A percentile compares a stretch with the other conserved stretches of the same genome.
phyloP scores from a whole-genome alignment of 108 stramenopile species.

The Pseudonitzschia multiseries region DNA sequence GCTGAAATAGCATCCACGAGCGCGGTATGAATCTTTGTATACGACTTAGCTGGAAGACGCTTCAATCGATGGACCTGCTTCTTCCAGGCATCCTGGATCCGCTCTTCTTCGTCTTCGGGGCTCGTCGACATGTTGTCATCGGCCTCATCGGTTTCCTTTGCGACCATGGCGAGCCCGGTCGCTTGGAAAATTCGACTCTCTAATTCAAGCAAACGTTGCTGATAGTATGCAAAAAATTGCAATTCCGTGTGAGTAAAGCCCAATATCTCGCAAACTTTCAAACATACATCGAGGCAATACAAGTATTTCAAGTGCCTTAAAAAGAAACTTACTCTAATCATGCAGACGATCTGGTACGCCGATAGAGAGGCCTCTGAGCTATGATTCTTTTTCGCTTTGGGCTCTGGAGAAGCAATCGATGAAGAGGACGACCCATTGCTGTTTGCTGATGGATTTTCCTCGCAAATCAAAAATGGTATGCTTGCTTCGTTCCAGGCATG shows the following conservation, averaged over 20 bases:
- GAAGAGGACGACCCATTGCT: background rate
- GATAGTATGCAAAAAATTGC: background rate
- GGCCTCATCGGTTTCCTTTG: slow-evolving; percentile 62
- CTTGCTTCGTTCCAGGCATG: slow-evolving; percentile 56
- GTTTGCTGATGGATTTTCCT: background rate
- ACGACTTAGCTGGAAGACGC: slow-evolving; percentile 41
- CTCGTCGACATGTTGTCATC: slow-evolving; percentile 71
- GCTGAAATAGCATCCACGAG: slow-evolving; percentile 73
- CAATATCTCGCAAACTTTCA: slow-evolving; percentile 1
- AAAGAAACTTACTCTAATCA: slow-evolving; percentile 46
- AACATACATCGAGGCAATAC: background rate
- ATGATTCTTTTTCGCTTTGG: slow-evolving; percentile 8
- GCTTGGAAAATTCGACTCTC: slow-evolving; percentile 53
- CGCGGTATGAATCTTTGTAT: slow-evolving; percentile 56
- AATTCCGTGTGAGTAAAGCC: background rate
- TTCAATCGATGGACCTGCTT: slow-evolving; percentile 60
- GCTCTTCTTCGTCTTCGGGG: slow-evolving; percentile 48
- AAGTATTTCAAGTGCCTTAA: background rate
- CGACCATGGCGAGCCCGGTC: slow-evolving; percentile 61
- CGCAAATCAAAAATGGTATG: slow-evolving; percentile 18
- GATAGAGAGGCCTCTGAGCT: slow-evolving; percentile 20
- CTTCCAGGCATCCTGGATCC: slow-evolving; percentile 62
- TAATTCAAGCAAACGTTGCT: slow-evolving; percentile 48
- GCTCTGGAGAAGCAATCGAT: background rate
- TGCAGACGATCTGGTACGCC: slow-evolving; percentile 40